Percentiles rank a stretch among this genome's conserved stretches.
phyloP scores from a whole-genome alignment of 2,329 filamentous ascomycete genomes.

The Fusarium mexicanum region DNA sequence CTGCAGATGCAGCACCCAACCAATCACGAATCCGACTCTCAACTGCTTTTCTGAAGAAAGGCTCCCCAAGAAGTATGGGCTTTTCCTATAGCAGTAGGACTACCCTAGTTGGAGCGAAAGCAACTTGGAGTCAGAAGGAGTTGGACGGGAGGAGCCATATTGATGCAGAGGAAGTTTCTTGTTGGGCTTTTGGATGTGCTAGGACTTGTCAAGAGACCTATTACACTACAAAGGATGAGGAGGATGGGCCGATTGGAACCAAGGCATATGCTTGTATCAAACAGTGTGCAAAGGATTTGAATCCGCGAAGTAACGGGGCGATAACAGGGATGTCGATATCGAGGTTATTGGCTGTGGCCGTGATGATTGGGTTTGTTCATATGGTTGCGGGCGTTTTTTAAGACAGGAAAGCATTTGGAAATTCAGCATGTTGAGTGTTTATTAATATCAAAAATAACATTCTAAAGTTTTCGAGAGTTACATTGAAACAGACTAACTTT shows the following conservation, averaged over 20 bases:
- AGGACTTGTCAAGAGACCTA: constrained; percentile 32
- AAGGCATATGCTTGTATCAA: constrained; percentile 24
- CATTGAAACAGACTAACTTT: not conserved
- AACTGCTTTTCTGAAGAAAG: constrained; percentile 24
- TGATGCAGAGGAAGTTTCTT: constrained; percentile 28
- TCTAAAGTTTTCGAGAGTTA: not conserved
- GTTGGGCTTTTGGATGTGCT: constrained; percentile 32
- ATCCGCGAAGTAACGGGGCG: constrained; percentile 9
- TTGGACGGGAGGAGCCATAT: constrained; percentile 32
- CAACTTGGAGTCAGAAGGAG: constrained; percentile 37
- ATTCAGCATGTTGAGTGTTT: not conserved
- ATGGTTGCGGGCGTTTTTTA: not conserved
- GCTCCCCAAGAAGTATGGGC: constrained; percentile 16
- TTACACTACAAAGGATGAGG: constrained; percentile 25
- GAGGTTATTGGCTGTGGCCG: not conserved
- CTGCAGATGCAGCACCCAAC: constrained; percentile 35
- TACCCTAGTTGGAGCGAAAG: constrained; percentile 30
- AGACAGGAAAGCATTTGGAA: not conserved
- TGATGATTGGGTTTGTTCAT: not conserved
- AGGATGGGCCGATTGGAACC: constrained; percentile 17
- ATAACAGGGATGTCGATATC: not conserved
- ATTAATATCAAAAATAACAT: not conserved
- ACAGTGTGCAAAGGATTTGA: constrained; percentile 29
- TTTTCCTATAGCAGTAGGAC: constrained; percentile 31
- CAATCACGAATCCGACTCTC: constrained; percentile 27